Evolutionary conservation across 2,329 filamentous ascomycete genomes (phyloP).

Genomic region (Zasmidium cellare): DNA sequence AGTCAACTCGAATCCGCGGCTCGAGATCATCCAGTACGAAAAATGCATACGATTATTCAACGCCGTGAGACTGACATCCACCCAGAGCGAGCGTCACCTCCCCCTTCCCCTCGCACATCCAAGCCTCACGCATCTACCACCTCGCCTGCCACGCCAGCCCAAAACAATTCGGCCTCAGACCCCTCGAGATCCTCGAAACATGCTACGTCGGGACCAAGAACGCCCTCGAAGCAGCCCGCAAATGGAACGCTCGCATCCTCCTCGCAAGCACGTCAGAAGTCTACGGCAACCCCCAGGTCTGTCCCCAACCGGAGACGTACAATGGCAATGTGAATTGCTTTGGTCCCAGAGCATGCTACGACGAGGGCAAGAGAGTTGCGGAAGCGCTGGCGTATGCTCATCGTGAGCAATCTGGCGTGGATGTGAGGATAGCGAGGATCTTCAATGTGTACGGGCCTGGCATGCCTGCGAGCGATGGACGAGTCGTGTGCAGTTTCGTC

Average conservation of each 20-base stretch:
- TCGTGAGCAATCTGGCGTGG: constrained; percentile 3
- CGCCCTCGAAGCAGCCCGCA: not conserved
- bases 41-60: not conserved
- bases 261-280: constrained; percentile 5
- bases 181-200: constrained; percentile 5
- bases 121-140: constrained; percentile 4
- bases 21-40: not conserved
- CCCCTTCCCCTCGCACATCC: not conserved
- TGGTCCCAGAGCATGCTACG: constrained; percentile 12
- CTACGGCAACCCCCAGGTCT: not conserved
- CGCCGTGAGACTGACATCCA: not conserved
- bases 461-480: constrained; percentile 4
- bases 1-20: not conserved
- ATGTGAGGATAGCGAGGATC: constrained; percentile 5
- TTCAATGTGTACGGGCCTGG: constrained; percentile 10
- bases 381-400: constrained; percentile 13
- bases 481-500: constrained; percentile 9
- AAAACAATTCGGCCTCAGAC: constrained; percentile 2
- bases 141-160: constrained; percentile 6
- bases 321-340: constrained; percentile 14
- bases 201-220: constrained; percentile 7
- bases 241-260: constrained; percentile 2
- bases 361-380: constrained; percentile 14
- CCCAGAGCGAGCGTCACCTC: not conserved
- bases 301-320: constrained; percentile 9